phyloP scores from a whole-genome alignment of 345 rosid genomes.

The Chamaenerion angustifolium region DNA sequence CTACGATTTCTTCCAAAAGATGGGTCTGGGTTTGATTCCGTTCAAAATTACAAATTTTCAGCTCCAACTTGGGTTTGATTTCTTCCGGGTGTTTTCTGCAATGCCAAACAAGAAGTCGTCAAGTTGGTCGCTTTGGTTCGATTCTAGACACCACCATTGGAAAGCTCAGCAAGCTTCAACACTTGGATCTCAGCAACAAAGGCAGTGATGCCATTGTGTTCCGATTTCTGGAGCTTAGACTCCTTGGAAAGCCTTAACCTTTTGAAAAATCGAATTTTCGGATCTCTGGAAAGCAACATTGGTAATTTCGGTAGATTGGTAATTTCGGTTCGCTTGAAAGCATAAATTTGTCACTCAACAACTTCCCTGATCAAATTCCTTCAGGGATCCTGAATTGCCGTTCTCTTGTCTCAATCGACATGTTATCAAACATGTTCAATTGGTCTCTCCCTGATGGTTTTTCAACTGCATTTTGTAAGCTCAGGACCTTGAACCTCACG shows the following conservation, averaged over 20 bases:
- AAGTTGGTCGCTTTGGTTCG: conserved; percentile 41
- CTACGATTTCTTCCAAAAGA: conserved; percentile 53
- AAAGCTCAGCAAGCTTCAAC: conserved; percentile 61
- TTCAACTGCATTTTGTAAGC: conserved; percentile 62
- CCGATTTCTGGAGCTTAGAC: conserved; percentile 83
- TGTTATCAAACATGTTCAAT: conserved; percentile 52
- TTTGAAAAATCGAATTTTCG: conserved; percentile 58
- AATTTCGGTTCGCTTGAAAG: conserved; percentile 61
- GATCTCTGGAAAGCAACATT: conserved; percentile 61
- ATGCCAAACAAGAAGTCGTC: conserved; percentile 35
- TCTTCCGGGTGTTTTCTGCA: conserved; percentile 60
- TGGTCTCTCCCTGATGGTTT: conserved; percentile 69
- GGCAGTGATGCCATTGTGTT: conserved; percentile 58
- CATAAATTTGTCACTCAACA: conserved; percentile 61
- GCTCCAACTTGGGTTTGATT: conserved; percentile 52
- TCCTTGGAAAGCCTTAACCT: conserved; percentile 57
- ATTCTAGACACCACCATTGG: conserved; percentile 82
- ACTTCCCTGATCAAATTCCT: conserved; percentile 70
- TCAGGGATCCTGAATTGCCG: conserved; percentile 33
- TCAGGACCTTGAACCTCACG: conserved; percentile 55
- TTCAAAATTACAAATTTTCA: conserved; percentile 31
- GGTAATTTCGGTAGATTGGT: no score
- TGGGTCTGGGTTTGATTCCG: conserved; percentile 38
- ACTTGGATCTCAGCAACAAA: conserved; percentile 77
- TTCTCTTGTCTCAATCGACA: conserved; percentile 46